These are phyloP conservation scores for Lentinula aciculospora DNA, from an alignment of 768 basidiomycete genomes.

Conservation along the genomic window DNA sequence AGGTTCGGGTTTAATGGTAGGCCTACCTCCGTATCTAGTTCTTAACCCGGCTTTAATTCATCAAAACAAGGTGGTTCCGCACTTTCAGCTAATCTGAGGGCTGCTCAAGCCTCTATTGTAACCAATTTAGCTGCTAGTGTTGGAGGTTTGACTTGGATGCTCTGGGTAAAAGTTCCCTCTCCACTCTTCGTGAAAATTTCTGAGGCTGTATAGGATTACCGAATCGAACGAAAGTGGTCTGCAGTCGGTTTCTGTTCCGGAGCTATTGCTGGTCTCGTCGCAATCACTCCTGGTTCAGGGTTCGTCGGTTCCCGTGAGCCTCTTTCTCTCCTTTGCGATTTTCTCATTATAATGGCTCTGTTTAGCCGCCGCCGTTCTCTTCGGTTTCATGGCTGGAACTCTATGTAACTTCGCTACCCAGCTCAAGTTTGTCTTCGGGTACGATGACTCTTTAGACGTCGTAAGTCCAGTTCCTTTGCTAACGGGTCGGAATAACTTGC, in stretches of 20 bases:
- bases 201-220: slow-evolving; percentile 60
- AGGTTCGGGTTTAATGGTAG: slow-evolving; percentile 90
- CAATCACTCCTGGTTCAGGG: slow-evolving; percentile 82
- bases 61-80: not conserved
- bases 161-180: slow-evolving; percentile 49
- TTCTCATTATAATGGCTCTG: not conserved
- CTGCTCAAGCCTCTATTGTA: slow-evolving; percentile 83
- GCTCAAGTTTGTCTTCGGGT: slow-evolving; percentile 75
- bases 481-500: not conserved
- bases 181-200: not conserved
- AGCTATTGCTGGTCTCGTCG: slow-evolving; percentile 85
- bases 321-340: not conserved
- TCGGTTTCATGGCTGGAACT: slow-evolving; percentile 80
- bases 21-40: slow-evolving; percentile 48
- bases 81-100: slow-evolving; percentile 62
- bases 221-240: slow-evolving; percentile 90
- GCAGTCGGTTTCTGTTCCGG: slow-evolving; percentile 95
- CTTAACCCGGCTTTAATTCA: not conserved
- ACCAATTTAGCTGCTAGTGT: slow-evolving; percentile 90
- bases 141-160: slow-evolving; percentile 88
- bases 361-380: slow-evolving; percentile 73
- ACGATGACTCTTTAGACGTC: slow-evolving; percentile 73
- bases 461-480: slow-evolving; percentile 31
- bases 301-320: slow-evolving; percentile 70
- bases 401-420: slow-evolving; percentile 93